These are phyloP conservation scores for Magnaporthiopsis incrustans DNA, from an alignment of 2,329 filamentous ascomycete species.

Conservation along the genomic window DNA sequence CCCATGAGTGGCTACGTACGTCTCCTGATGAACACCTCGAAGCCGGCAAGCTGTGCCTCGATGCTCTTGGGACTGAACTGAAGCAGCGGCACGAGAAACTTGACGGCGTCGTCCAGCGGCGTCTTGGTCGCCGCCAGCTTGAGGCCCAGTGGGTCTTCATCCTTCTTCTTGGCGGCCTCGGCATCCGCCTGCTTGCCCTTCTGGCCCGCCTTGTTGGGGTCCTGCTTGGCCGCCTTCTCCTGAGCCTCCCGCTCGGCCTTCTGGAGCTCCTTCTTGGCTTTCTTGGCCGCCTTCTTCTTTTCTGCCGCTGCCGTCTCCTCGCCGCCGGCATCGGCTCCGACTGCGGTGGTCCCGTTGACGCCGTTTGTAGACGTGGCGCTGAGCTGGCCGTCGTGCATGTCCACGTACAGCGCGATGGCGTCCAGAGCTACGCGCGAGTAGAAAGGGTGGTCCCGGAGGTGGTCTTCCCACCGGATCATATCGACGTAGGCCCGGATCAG, in stretches of 20 bases:
- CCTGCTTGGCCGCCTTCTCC: slow-evolving; percentile 69
- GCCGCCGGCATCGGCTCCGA: slow-evolving; percentile 33
- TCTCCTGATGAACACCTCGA: slow-evolving; percentile 80
- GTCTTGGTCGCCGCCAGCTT: slow-evolving; percentile 74
- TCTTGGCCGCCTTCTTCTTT: slow-evolving; percentile 81
- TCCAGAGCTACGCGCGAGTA: slow-evolving; percentile 77
- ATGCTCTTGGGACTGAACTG: slow-evolving; percentile 75
- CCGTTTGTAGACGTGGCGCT: slow-evolving; percentile 47
- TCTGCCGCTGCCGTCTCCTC: slow-evolving; percentile 54
- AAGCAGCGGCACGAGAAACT: slow-evolving; percentile 74
- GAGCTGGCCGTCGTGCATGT: slow-evolving; percentile 64
- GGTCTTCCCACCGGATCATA: slow-evolving; percentile 95
- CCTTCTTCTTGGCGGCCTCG: slow-evolving; percentile 67
- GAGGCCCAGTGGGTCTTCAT: slow-evolving; percentile 77
- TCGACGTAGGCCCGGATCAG: slow-evolving; percentile 92
- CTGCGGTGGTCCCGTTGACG: slow-evolving; percentile 52
- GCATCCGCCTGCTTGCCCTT: slow-evolving; percentile 51
- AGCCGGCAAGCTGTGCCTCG: slow-evolving; percentile 75
- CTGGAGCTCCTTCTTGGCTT: slow-evolving; percentile 64
- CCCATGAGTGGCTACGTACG: slow-evolving; percentile 44
- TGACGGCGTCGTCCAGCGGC: slow-evolving; percentile 78
- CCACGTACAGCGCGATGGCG: slow-evolving; percentile 72
- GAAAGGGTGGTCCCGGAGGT: slow-evolving; percentile 84
- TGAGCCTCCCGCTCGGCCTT: slow-evolving; percentile 70
- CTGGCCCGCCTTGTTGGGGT: slow-evolving; percentile 63